Evolutionary conservation across 164 flowering plant genomes (phyloP), one percentile per base, ranked within the genome.

Genomic region (Cinnamomum micranthum): DNA sequence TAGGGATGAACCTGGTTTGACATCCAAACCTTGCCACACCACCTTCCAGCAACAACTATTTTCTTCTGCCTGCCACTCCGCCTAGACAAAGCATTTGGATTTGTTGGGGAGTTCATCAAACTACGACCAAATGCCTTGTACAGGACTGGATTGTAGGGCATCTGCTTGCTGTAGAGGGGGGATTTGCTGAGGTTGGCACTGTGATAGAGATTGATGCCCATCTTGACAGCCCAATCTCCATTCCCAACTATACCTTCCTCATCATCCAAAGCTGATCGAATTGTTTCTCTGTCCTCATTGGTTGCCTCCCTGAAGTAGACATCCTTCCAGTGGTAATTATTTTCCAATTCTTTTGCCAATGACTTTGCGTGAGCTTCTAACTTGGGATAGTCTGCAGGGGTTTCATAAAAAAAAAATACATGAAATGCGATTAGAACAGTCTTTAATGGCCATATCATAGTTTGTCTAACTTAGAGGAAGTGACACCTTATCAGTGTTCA

Each of bases 1-100:
- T 87, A 83, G 9, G 94, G 97, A 74, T 94, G 98, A 71, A 91
- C 98, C 79, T 96, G 98, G 85, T 86, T 89, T 10, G 95, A 88
- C 97, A 90, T 95, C 99, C 99, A 95, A 68, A 95, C 92, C 81
- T 87, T 93, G n/a, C 99, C 99, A 73, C 99, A 95, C 99, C 99
- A 95, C 84, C 88, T 95, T 24, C 99, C 99, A 15, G 90, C 99
- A 63, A 93, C 88, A 67, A 86, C 80, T n/a, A 83, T 74, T 73
- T 86, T 95, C 86, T 80, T 95, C 84, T 87, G 95, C 77, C 77
- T 89, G 71, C 83, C 77, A 14, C 77, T 33, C 74, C 85, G 84
- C 79, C 78, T 89, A 67, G 83, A 82, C 64, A 52, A 65, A 65
- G 73, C 76, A 71, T 83, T 76, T 2, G 72, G 74, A 69, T 84